A percentile compares a stretch with the other conserved stretches of the same genome.
Evolutionary conservation across 2,329 filamentous ascomycete species (phyloP).

Genomic region (Hypoxylon sp.): DNA sequence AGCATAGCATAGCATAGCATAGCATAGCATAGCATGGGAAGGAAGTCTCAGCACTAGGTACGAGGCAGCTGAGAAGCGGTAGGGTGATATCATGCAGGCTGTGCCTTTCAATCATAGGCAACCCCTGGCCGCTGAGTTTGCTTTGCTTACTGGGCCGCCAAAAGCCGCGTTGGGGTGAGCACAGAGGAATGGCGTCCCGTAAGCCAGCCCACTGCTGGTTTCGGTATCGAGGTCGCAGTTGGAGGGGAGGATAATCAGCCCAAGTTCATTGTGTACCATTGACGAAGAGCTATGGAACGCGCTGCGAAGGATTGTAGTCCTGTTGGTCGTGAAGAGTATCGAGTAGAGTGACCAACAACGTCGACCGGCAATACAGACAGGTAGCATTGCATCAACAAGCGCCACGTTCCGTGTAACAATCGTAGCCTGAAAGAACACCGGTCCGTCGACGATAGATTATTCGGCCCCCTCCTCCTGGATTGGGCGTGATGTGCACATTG

Average conservation of each 20-base stretch:
- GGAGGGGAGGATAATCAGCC: too few relatives aligned
- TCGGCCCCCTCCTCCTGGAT: constrained; percentile 6
- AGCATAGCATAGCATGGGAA: too few relatives aligned
- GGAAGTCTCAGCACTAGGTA: constrained; percentile 36
- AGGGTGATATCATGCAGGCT: constrained; percentile 33
- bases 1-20: too few relatives aligned
- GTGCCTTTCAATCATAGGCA: constrained; percentile 31
- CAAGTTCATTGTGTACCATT: background rate
- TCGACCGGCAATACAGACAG: constrained; percentile 1
- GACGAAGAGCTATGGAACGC: constrained; percentile 7
- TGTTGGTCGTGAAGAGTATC: too few relatives aligned
- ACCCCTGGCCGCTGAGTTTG: too few relatives aligned
- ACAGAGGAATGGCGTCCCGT: too few relatives aligned
- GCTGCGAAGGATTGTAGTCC: constrained; percentile 26
- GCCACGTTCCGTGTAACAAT: constrained; percentile 30
- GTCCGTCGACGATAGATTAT: constrained; percentile 13
- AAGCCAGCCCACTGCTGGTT: too few relatives aligned
- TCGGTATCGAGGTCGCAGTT: constrained; percentile 4
- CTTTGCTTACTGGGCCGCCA: constrained; percentile 32
- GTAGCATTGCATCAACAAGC: constrained; percentile 12
- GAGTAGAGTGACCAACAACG: background rate
- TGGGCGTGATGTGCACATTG: constrained; percentile 9
- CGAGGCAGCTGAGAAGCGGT: constrained; percentile 24
- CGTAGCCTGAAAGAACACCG: constrained; percentile 8
- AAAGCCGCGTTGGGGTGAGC: constrained; percentile 19